Base-by-base conservation (phyloP, 148 eudicot species). In the Beta vulgaris region DNA sequence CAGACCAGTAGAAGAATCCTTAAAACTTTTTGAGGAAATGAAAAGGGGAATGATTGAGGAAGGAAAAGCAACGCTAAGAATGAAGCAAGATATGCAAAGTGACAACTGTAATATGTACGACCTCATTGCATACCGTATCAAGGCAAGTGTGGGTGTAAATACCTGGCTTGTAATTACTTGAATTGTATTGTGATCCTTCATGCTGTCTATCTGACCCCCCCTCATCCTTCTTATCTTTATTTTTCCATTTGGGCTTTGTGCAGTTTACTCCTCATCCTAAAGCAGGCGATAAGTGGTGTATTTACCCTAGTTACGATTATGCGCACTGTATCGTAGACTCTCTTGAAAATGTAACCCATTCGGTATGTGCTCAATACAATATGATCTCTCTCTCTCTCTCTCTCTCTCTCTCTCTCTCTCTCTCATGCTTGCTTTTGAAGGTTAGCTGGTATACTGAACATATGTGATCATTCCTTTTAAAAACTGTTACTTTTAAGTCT, bases 261-360 rank as follows among this genome's bases (percentile, higher is more conserved):
- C 91, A 95, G 99, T 95, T 95, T 72, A 87, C 99, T n/a, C 88
- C 92, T 80, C 99, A 95, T 83, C 99, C 99, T 61, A 96, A 92
- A 72, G 98, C 98, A 9, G 99, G 98, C 82, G 97, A 95, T 77
- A 91, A 86, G 78, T 92, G 98, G 99, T 95, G 97, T 77, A 89
- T 95, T 59, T 95, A 95, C 77, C 99, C 97, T 60, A 95, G 97
- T 82, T 95, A 95, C 76, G 99, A 95, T 78, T 92, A 79, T 73
- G 85, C 97, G 36, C 99, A 95, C 73, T 95, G 98, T 79, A 86
- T 79, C 72, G 99, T 95, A 39, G 98, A 95, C 87, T 95, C 99
- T 78, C 89, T 95, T 29, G 99, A 95, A 82, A 86, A 95, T 75
- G 81, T 92, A 46, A 95, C 98, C 69, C 99, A 95, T 78, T 95